Evolutionary conservation across 345 rosid genomes (phyloP).

Genomic region (Aurinia saxatilis): DNA sequence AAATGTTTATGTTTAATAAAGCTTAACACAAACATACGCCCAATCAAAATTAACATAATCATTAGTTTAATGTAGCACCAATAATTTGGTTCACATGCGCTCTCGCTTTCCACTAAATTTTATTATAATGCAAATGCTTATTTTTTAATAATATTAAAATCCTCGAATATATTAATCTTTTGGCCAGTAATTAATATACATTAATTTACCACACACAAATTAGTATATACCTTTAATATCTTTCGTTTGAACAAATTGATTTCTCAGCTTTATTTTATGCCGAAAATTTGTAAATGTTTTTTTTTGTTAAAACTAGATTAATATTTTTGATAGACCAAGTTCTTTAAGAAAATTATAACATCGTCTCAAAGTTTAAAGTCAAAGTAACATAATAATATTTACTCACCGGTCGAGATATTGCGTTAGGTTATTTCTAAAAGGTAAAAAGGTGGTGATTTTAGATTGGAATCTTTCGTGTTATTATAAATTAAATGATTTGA

Average conservation of each 20-base stretch:
- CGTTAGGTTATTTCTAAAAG: constrained; percentile 11
- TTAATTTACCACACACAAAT: neutral
- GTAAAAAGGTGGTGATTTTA: constrained; percentile 1
- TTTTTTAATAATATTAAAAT: neutral
- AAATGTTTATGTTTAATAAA: constrained; percentile 23
- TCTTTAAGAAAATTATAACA: neutral
- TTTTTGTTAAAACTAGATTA: neutral
- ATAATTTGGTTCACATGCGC: constrained; percentile 28
- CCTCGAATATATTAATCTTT: neutral
- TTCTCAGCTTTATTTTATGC: neutral
- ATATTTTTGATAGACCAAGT: neutral
- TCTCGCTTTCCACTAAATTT: constrained; percentile 6
- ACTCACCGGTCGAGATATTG: constrained; percentile 18
- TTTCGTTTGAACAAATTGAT: neutral
- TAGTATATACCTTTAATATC: neutral
- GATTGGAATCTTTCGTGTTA: neutral
- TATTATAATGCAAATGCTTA: constrained; percentile 1
- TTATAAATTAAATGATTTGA: neutral
- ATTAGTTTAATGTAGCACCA: constrained; percentile 17
- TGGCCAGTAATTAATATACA: neutral
- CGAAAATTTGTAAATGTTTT: neutral
- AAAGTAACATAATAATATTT: neutral
- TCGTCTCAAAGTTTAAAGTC: neutral
- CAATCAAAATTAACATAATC: constrained; percentile 14
- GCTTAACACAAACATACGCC: constrained; percentile 5